phyloP scores from a whole-genome alignment of 345 rosid genomes.

The Hibiscus syriacus region DNA sequence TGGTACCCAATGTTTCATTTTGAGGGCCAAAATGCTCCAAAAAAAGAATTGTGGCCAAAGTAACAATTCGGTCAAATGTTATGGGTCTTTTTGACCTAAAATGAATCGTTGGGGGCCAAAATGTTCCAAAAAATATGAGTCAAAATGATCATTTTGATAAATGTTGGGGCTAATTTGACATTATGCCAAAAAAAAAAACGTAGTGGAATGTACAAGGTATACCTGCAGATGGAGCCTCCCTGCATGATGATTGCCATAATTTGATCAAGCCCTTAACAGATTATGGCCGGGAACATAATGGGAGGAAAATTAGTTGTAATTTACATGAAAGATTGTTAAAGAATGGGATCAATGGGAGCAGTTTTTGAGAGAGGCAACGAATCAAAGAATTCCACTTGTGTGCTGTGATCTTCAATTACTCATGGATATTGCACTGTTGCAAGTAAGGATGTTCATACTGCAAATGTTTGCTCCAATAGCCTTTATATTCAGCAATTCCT shows the following conservation, averaged over 20 bases:
- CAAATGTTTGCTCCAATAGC: conserved; percentile 65
- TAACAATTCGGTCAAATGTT: no score
- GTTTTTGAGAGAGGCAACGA: conserved; percentile 8
- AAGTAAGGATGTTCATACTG: conserved; percentile 41
- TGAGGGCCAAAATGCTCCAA: no score
- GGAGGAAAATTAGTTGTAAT: conserved; percentile 22
- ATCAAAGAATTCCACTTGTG: conserved; percentile 6
- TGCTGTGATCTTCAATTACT: conserved; percentile 23
- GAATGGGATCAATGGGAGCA: conserved; percentile 23
- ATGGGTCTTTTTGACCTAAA: no score
- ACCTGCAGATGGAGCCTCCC: conserved; percentile 4
- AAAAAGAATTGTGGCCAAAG: no score
- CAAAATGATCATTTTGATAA: not conserved
- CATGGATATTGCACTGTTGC: conserved; percentile 66
- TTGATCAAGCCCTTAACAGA: conserved; percentile 21
- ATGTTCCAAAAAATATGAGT: not conserved
- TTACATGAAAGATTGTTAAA: conserved; percentile 27
- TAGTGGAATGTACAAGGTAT: conserved; percentile 15
- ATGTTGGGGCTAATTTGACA: not conserved
- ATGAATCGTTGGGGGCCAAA: no score
- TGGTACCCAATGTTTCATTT: no score
- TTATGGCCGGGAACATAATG: conserved; percentile 13
- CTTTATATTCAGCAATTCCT: conserved; percentile 61
- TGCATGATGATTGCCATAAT: conserved; percentile 11
- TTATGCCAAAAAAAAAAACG: no score